Base-by-base conservation (phyloP, 169 alveolate genomes). In the Plasmodium ovale region DNA sequence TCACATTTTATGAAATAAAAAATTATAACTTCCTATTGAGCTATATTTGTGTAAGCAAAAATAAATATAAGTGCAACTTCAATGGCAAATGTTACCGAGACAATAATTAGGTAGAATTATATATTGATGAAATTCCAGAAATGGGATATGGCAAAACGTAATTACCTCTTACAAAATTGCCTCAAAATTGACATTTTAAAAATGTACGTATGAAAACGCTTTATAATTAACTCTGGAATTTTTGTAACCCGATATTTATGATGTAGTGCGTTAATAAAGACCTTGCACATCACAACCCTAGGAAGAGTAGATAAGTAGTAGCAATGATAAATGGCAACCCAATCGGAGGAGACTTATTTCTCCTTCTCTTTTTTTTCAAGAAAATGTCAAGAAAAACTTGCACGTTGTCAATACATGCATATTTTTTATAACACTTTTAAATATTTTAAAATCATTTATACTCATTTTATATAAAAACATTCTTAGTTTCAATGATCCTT, bases 1-100 rank as follows among this genome's bases (percentile, higher is more conserved):
- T 74, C 23, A 74, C 88, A 44, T 74, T 74, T 74, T 74, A 74
- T 35, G 88, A 74, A 74, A 60, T 74, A 60, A 62, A 74, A 44
- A 74, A 74, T 42, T 73, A 74, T 35, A 74, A 74, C 58, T 74
- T 68, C 1, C 68, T 65, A 3, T 62, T 74, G 51, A 60, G 77
- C n/a, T 59, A 60, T 19, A 74, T 39, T n/a, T 74, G 88, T 60
- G 31, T 74, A 25, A 74, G 60, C 14, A 74, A 74, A 42, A 7
- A 60, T 37, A 74, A 74, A 37, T 44, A 62, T 19, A 74, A 37
- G 35, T 62, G 67, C 35, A 33, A 62, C 25, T 21, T 74, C 27
- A 59, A 53, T 74, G 33, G 42, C 19, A 74, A 74, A 53, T 74
- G 88, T 64, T 74, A 74, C 60, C 42, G 56, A n/a, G 88, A 74